Base-by-base conservation (phyloP, 108 stramenopile genomes). In the Cyclotella atomus region DNA sequence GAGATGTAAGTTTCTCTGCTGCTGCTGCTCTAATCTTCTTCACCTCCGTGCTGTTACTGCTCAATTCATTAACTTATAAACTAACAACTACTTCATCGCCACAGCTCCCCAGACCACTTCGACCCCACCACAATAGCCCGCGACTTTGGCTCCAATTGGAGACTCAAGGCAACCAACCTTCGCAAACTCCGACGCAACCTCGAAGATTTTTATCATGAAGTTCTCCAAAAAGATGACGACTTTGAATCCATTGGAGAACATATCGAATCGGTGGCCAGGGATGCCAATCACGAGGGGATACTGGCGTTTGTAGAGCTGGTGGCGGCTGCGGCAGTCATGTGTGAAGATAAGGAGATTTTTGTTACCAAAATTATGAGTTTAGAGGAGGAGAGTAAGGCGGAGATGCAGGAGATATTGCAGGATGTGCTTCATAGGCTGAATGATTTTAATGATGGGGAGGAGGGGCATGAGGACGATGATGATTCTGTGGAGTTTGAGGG, bases 41-140 rank as follows among this genome's bases (percentile, higher is more conserved):
- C 38, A 7, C 7, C 38, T 41, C 38, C 7, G 7, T 9, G 7
- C 38, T 41, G 5, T n/a, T 21, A n/a, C 5, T 21, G 50, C 50
- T 28, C n/a, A 56, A 30, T 30, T 14, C 7, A 56, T 56, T 30
- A 28, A 27, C 25, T 28, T 4, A 56, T 30, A 28, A 56, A 7
- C n/a, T n/a, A 30, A n/a, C 9, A 20, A 30, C 49, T 12, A 54
- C 35, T 57, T 33, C 68, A 87, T 21, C 34, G 2, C 7, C 2
- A 19, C 89, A 82, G 89, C 77, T 72, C 91, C 75, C 35, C 64
- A 44, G 86, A 89, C 29, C 79, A 91, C 60, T 95, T 95, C 82
- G 91, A 95, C 79, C 87, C 94, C 17, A 89, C 94, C 25, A 88
- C 90, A 20, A 91, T 95, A 74, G 87, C 88, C 63, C 91, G 90